Conservation (phyloP, 1,284 basidiomycete species). For the Trichosporon sp. region DNA sequence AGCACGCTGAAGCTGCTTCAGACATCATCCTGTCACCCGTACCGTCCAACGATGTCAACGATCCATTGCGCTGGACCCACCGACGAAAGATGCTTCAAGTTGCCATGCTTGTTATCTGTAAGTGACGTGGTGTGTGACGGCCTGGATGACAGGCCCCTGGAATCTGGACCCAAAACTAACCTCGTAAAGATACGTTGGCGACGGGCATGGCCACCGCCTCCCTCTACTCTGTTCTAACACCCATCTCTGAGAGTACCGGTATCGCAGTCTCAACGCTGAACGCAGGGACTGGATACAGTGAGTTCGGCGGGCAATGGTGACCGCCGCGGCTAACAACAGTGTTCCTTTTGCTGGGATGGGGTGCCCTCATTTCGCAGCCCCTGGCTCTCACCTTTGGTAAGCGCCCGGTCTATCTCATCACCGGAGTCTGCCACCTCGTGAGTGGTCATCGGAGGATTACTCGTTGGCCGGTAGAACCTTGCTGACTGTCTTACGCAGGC, state of each 20-base stretch:
- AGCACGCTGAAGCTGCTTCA: neutral
- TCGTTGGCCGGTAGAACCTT: neutral
- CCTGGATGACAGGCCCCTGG: neutral
- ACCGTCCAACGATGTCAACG: slow-evolving; percentile 35
- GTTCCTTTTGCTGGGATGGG: slow-evolving; percentile 39
- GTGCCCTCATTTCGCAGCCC: slow-evolving; percentile 37
- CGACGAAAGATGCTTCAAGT: slow-evolving; percentile 33
- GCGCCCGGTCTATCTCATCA: slow-evolving; percentile 34
- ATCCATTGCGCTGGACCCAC: slow-evolving; percentile 36
- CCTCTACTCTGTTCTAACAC: slow-evolving; percentile 37
- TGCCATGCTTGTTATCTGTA: slow-evolving; percentile 33
- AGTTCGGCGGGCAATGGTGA: slow-evolving; percentile 7
- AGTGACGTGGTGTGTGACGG: neutral
- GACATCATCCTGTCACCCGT: slow-evolving; percentile 35
- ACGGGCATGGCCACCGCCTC: slow-evolving; percentile 28
- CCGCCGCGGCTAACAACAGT: slow-evolving; percentile 22
- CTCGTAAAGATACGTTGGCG: slow-evolving; percentile 26
- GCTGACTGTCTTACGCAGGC: slow-evolving; percentile 17
- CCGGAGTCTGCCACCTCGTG: slow-evolving; percentile 25
- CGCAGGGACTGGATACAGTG: slow-evolving; percentile 35
- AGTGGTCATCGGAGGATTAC: neutral
- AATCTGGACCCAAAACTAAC: neutral
- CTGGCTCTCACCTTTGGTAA: slow-evolving; percentile 38
- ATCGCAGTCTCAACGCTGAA: slow-evolving; percentile 35
- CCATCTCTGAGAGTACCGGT: slow-evolving; percentile 31